Evolutionary conservation across 176 grass and related monocot species (phyloP), one percentile per base, ranked within the genome.

Genomic region (Bolboschoenus planiculmis): DNA sequence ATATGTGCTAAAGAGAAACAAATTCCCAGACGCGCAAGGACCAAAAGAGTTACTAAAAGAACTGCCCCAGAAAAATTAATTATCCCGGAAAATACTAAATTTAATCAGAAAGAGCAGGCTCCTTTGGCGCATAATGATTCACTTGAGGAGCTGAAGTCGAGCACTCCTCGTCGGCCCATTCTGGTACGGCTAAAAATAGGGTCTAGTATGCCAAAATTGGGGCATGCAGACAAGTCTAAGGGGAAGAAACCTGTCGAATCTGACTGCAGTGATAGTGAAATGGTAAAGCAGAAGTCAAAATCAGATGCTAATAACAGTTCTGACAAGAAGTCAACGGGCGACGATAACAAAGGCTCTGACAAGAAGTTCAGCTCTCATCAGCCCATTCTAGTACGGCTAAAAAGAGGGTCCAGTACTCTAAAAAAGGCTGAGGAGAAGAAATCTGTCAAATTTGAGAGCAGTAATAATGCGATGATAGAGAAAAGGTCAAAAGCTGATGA

Each of bases 21-120:
- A 53, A 39, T 81, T 67, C 83, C 85, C 74, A 92, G 83, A 89
- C 58, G 68, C 80, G 88, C 91, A 89, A 92, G 87, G 83, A 91
- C 87, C 47, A 91, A 85, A 80, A 89, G 77, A 71, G 62, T 78
- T 53, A 48, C 66, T 31, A 78, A 87, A 84, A 86, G 73, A 39
- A 82, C 80, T 34, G 47, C 70, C 80, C 67, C 89, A 70, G 61
- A 86, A 73, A 88, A 79, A 59, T 37, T 77, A 77, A 77, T 42
- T 14, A 48, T 77, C 1, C 30, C 42, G 26, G 26, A 20, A 27
- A 14, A 29, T 73, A 71, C 30, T n/a, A 35, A 48, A 13, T 48
- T 36, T 18, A 24, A 18, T 46, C 47, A 76, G 37, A 46, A 48
- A 24, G 44, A 76, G 23, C 20, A 24, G 16, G 71, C 37, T 76